Percentiles rank a stretch among this genome's conserved stretches.
phyloP scores from a whole-genome alignment of 2,329 filamentous ascomycete species.

The Blastomyces percursus region DNA sequence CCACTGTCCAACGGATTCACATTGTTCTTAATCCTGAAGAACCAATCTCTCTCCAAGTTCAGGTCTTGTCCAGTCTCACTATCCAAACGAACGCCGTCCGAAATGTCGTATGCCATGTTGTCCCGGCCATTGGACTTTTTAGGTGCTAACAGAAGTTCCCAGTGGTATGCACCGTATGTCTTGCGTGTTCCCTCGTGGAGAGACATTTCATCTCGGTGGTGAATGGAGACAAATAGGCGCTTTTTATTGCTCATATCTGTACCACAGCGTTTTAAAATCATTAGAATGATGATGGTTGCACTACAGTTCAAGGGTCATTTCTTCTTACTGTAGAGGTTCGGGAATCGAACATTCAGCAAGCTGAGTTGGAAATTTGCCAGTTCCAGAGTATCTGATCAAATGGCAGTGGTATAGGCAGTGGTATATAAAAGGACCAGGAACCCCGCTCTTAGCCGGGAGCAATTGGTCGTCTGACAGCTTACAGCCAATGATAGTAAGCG shows the following conservation, averaged over 20 bases:
- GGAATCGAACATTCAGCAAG: neutral
- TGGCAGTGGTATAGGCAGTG: neutral
- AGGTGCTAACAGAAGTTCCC: no score
- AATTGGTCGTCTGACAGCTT: neutral
- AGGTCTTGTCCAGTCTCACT: no score
- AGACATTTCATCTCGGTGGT: conserved; percentile 4
- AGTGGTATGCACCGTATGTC: no score
- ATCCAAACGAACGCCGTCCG: no score
- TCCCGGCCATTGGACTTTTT: no score
- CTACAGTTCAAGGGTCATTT: conserved; percentile 1
- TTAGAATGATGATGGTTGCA: conserved; percentile 1
- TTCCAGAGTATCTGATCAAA: conserved; percentile 2
- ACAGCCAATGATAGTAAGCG: neutral
- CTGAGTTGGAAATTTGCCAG: neutral
- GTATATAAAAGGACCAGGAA: no score
- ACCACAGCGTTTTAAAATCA: neutral
- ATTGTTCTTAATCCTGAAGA: no score
- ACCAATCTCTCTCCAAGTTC: no score
- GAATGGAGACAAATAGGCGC: conserved; percentile 1
- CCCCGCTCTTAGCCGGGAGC: no score
- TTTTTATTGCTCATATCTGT: conserved; percentile 6
- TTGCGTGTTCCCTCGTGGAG: no score
- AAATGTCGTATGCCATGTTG: no score
- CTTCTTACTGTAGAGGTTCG: neutral
- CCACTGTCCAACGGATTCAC: no score